phyloP scores from a whole-genome alignment of 1,284 basidiomycete species.

The Erythrobasidium hasegawianum region DNA sequence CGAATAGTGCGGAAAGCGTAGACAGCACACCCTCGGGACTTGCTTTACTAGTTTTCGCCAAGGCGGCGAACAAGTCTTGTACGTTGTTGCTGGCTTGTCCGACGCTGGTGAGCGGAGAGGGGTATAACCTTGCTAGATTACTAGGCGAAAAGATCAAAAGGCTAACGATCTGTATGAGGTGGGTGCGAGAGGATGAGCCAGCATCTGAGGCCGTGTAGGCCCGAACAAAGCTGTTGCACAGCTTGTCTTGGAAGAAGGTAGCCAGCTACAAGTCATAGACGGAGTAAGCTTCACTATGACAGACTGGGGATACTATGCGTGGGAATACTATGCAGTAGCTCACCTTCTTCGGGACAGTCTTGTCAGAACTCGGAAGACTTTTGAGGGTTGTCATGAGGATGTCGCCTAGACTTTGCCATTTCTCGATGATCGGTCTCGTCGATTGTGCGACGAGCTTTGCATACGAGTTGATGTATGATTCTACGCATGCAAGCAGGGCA shows the following conservation, averaged over 20 bases:
- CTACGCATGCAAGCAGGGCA: slow-evolving; percentile 15
- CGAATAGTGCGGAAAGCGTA: slow-evolving; percentile 1
- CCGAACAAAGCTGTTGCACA: background rate
- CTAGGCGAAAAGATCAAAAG: slow-evolving; percentile 11
- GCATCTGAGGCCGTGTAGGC: background rate
- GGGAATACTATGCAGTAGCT: too few species aligned
- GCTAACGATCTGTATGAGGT: background rate
- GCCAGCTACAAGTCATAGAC: background rate
- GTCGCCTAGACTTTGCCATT: slow-evolving; percentile 13
- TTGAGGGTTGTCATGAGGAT: slow-evolving; percentile 6
- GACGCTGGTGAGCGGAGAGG: background rate
- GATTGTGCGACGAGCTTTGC: background rate
- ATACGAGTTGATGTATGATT: slow-evolving; percentile 15
- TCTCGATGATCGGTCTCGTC: background rate
- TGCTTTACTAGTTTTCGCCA: background rate
- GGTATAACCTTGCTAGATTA: slow-evolving; percentile 11
- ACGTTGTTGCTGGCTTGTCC: slow-evolving; percentile 16
- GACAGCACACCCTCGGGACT: background rate
- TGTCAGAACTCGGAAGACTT: background rate
- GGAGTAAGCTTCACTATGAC: too few species aligned
- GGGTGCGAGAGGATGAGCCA: background rate
- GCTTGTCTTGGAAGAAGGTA: background rate
- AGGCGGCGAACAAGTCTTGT: slow-evolving; percentile 10
- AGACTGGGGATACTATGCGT: too few species aligned
- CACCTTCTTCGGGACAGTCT: slow-evolving; percentile 4